A percentile compares a stretch with the other conserved stretches of the same genome.
Conservation (phyloP, 2,329 filamentous ascomycete species). For the Neonectria faginata region DNA sequence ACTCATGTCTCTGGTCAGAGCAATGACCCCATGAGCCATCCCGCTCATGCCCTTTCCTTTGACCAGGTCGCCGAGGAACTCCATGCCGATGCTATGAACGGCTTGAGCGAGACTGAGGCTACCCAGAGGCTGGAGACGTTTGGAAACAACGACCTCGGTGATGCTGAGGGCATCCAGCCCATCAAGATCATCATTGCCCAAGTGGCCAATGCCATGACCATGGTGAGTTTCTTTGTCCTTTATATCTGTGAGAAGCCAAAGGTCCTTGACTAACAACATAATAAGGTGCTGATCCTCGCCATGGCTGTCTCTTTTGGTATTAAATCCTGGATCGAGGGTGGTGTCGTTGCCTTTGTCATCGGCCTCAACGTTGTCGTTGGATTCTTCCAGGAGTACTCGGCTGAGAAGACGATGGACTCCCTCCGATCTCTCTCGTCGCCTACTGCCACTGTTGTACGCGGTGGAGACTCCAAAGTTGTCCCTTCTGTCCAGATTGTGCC, state of each 20-base stretch:
- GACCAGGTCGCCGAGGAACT: conserved; percentile 65
- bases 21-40: conserved; percentile 59
- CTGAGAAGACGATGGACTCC: conserved; percentile 63
- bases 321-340: conserved; percentile 69
- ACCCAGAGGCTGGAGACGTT: conserved; percentile 62
- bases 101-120: conserved; percentile 65
- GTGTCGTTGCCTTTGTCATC: conserved; percentile 70
- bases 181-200: conserved; percentile 71
- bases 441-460: conserved; percentile 57
- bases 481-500: conserved; percentile 62
- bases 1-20: conserved; percentile 51
- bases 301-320: conserved; percentile 70
- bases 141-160: conserved; percentile 69
- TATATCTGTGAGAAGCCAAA: conserved; percentile 50
- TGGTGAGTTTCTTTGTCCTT: conserved; percentile 57
- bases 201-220: conserved; percentile 76
- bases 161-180: conserved; percentile 61
- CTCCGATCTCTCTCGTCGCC: conserved; percentile 58
- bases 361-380: conserved; percentile 68
- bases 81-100: conserved; percentile 63
- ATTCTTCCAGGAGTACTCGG: conserved; percentile 59
- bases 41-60: conserved; percentile 67
- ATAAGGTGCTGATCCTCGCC: conserved; percentile 62
- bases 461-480: conserved; percentile 54
- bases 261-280: conserved; percentile 32